Evolutionary conservation across 2,329 filamentous ascomycete species (phyloP).

Genomic region (Neocucurbitaria cava): DNA sequence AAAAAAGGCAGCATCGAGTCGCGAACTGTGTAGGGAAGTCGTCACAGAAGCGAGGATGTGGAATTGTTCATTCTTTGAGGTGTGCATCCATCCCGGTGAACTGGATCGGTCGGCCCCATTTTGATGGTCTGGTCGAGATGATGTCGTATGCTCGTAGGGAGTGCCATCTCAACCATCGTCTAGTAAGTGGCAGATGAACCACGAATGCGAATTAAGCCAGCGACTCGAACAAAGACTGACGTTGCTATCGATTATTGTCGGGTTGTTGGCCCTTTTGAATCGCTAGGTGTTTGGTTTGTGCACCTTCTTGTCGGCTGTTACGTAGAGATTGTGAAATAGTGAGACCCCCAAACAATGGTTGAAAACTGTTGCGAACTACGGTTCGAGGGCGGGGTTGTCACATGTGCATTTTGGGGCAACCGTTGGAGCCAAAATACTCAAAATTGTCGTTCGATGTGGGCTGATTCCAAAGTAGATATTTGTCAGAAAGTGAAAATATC

Average conservation of each 20-base stretch:
- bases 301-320: neutral
- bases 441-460: too few relatives aligned
- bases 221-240: neutral
- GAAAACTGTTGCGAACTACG: neutral
- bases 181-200: neutral
- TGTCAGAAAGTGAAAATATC: too few relatives aligned
- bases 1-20: neutral
- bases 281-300: neutral
- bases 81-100: neutral
- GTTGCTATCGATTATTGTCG: neutral
- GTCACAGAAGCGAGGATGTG: neutral
- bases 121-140: constrained; percentile 5
- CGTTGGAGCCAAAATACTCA: too few relatives aligned
- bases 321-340: neutral
- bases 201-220: neutral
- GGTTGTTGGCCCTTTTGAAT: too few relatives aligned
- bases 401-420: neutral
- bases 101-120: neutral
- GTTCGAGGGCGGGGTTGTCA: constrained; percentile 6
- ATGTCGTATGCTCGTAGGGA: neutral
- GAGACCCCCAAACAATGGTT: neutral
- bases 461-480: too few relatives aligned
- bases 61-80: neutral
- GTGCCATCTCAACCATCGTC: neutral
- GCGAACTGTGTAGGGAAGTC: neutral